These are phyloP conservation scores for Nitzschia sp. DNA, from an alignment of 108 stramenopile genomes.

Conservation along the genomic window DNA sequence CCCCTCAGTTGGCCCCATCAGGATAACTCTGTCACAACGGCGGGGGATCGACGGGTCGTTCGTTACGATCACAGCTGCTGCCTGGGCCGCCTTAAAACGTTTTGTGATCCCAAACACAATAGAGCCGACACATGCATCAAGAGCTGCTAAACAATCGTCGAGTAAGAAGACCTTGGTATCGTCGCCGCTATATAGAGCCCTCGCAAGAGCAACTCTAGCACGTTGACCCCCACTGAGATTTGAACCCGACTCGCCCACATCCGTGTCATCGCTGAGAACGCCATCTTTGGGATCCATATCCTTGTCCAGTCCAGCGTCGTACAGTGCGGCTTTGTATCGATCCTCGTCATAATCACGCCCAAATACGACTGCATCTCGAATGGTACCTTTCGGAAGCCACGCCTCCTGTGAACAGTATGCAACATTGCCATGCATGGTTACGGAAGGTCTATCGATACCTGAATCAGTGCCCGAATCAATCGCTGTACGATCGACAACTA, in stretches of 20 bases:
- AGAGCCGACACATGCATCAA: constrained; percentile 75
- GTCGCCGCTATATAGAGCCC: constrained; percentile 58
- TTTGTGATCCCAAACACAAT: constrained; percentile 65
- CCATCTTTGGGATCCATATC: constrained; percentile 54
- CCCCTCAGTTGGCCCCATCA: constrained; percentile 57
- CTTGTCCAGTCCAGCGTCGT: constrained; percentile 74
- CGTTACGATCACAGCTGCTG: constrained; percentile 74
- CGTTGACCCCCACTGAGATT: constrained; percentile 90
- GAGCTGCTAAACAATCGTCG: constrained; percentile 67
- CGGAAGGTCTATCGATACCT: constrained; percentile 45
- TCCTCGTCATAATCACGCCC: constrained; percentile 78
- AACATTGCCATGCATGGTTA: constrained; percentile 53
- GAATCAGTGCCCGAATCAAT: constrained; percentile 4
- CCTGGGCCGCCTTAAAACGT: constrained; percentile 50
- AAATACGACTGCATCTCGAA: constrained; percentile 82
- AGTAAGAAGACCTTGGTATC: constrained; percentile 61
- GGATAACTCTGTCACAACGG: constrained; percentile 71
- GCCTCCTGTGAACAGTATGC: constrained; percentile 85
- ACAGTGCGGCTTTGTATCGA: constrained; percentile 58
- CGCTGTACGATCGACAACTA: constrained; percentile 32
- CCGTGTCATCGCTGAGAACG: constrained; percentile 60
- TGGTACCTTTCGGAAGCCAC: constrained; percentile 82
- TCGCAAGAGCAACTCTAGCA: constrained; percentile 89
- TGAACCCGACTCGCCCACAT: constrained; percentile 82
- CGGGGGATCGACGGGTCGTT: constrained; percentile 80